A percentile compares a stretch with the other conserved stretches of the same genome.
Conservation (phyloP, 164 flowering plant genomes). For the Houttuynia cordata region DNA sequence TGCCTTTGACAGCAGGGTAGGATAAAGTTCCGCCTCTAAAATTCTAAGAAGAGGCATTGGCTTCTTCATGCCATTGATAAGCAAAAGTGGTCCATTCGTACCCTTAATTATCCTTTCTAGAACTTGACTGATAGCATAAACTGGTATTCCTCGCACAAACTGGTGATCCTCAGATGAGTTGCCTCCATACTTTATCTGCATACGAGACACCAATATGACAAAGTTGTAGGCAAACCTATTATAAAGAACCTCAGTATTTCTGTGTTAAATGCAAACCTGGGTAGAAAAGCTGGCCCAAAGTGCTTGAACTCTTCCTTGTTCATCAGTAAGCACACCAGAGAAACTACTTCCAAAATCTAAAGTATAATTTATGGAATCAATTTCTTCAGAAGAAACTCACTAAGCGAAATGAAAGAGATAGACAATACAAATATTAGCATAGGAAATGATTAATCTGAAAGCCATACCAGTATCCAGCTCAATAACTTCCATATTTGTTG, state of each 20-base stretch:
- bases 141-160: conserved; percentile 83
- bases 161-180: conserved; percentile 84
- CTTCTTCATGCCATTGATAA: conserved; percentile 68
- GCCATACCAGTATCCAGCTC: conserved; percentile 82
- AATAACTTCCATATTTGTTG: conserved; percentile 95
- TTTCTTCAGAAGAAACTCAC: not conserved
- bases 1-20: conserved; percentile 90
- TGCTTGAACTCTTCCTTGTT: conserved; percentile 80
- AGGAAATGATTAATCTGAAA: not conserved
- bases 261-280: conserved; percentile 37
- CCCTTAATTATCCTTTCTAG: conserved; percentile 68
- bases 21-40: conserved; percentile 87
- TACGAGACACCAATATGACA: not conserved
- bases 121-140: conserved; percentile 64
- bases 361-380: not conserved
- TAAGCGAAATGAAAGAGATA: not conserved
- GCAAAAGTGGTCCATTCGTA: conserved; percentile 53
- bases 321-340: conserved; percentile 91
- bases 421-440: not conserved
- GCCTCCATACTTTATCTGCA: conserved; percentile 74
- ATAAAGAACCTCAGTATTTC: not conserved
- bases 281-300: conserved; percentile 97
- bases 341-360: conserved; percentile 91
- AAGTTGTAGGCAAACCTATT: conserved; percentile 1
- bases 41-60: conserved; percentile 86